Conservation (phyloP, 305 asterid species). For the Rubia peregrina region DNA sequence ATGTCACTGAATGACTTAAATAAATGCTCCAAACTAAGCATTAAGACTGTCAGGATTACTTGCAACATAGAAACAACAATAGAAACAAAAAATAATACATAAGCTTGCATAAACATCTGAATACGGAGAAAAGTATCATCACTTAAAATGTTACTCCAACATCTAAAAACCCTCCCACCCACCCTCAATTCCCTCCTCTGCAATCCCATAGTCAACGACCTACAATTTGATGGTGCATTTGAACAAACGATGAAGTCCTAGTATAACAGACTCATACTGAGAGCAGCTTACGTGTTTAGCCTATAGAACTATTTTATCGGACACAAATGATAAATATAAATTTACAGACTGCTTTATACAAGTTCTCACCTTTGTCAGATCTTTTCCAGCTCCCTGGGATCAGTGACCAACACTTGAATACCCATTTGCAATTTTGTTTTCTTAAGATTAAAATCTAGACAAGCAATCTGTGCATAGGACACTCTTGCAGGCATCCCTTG, state of each 20-base stretch:
- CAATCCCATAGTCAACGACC: not conserved
- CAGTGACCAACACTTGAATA: slow-evolving; percentile 80
- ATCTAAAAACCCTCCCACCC: too few relatives aligned
- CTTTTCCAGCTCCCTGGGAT: slow-evolving; percentile 95
- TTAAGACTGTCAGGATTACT: not conserved
- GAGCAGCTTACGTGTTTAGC: not conserved
- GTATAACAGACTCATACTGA: not conserved
- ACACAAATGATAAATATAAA: not conserved
- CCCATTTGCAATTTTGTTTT: slow-evolving; percentile 98
- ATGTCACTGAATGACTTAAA: not conserved
- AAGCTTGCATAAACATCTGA: not conserved
- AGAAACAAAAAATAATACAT: not conserved
- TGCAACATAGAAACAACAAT: not conserved
- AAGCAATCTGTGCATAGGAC: slow-evolving; percentile 87
- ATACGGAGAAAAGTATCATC: not conserved
- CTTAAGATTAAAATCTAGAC: slow-evolving; percentile 96
- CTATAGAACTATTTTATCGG: not conserved
- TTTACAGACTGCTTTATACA: not conserved
- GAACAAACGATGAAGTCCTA: not conserved
- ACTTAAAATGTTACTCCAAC: not conserved
- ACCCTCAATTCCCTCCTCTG: too few relatives aligned
- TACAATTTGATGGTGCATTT: not conserved
- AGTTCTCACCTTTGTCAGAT: slow-evolving; percentile 81
- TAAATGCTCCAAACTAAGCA: not conserved
- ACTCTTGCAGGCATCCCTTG: slow-evolving; percentile 97